phyloP scores from a whole-genome alignment of 148 eudicot genomes.

The Heliamphora exappendiculata region DNA sequence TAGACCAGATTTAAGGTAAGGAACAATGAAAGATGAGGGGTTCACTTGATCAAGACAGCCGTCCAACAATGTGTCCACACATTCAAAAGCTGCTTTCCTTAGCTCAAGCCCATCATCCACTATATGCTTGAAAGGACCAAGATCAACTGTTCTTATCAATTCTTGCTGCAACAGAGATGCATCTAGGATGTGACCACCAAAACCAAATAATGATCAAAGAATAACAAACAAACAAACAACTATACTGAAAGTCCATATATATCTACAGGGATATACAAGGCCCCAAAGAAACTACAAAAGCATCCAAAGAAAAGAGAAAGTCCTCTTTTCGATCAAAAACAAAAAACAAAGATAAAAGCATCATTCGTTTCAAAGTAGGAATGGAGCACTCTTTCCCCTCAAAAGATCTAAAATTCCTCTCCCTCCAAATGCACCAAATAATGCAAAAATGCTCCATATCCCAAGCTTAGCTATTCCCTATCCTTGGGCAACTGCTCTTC shows the following conservation, averaged over 20 bases:
- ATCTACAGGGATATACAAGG: not conserved
- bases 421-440: no score
- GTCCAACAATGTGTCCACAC: conserved; percentile 89
- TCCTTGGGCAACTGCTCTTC: no score
- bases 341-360: no score
- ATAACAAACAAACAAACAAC: not conserved
- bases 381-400: no score
- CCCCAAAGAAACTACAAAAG: not conserved
- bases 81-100: conserved; percentile 97
- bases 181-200: not conserved
- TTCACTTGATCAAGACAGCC: conserved; percentile 91
- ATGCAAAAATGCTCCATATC: no score
- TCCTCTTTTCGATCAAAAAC: no score
- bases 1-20: conserved; percentile 78
- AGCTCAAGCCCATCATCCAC: conserved; percentile 98
- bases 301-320: no score
- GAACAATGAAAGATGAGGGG: conserved; percentile 86
- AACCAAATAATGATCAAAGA: not conserved
- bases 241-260: not conserved
- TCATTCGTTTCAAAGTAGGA: no score
- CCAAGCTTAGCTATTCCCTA: no score
- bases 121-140: conserved; percentile 97
- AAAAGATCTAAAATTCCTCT: no score
- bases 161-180: conserved; percentile 59
- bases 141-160: conserved; percentile 90